Evolutionary conservation across 2,329 filamentous ascomycete genomes (phyloP).

Genomic region (Amesomyces nigricolor): DNA sequence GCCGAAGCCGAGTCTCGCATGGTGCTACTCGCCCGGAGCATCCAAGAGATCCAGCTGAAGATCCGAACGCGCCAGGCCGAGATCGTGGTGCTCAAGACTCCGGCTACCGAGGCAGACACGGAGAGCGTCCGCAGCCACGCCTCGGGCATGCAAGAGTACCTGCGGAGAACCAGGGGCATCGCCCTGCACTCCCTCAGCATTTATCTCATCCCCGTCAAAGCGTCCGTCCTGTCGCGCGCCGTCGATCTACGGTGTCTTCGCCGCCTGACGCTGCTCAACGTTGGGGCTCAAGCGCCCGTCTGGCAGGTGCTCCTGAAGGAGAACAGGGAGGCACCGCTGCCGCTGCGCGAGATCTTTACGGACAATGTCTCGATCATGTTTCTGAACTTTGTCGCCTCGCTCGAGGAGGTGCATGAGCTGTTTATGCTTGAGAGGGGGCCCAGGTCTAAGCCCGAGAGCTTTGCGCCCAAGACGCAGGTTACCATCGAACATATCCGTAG

Average conservation of each 20-base stretch:
- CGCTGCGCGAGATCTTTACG: constrained; percentile 54
- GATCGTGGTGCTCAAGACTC: constrained; percentile 29
- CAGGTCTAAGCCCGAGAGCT: constrained; percentile 49
- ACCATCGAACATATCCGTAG: constrained; percentile 55
- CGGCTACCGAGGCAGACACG: background rate
- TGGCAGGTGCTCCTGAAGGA: constrained; percentile 54
- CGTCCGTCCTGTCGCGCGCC: constrained; percentile 50
- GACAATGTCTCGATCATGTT: constrained; percentile 56
- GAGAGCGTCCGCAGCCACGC: constrained; percentile 24
- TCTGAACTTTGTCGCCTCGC: constrained; percentile 47
- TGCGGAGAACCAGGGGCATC: constrained; percentile 53
- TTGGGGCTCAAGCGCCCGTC: constrained; percentile 55
- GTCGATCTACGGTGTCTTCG: constrained; percentile 53
- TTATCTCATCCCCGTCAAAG: constrained; percentile 55
- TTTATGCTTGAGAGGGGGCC: constrained; percentile 51
- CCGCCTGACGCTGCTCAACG: constrained; percentile 56
- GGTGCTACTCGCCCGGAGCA: constrained; percentile 29
- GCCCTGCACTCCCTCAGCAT: constrained; percentile 50
- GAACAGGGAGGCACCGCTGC: constrained; percentile 46
- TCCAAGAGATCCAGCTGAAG: constrained; percentile 33
- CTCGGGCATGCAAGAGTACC: constrained; percentile 44
- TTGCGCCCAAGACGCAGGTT: constrained; percentile 45
- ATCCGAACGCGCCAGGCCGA: constrained; percentile 35
- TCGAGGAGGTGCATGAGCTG: constrained; percentile 51
- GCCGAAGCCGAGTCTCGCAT: constrained; percentile 30